Base-by-base conservation (phyloP, 2,329 filamentous ascomycete species). In the Penicillium oxalicum region DNA sequence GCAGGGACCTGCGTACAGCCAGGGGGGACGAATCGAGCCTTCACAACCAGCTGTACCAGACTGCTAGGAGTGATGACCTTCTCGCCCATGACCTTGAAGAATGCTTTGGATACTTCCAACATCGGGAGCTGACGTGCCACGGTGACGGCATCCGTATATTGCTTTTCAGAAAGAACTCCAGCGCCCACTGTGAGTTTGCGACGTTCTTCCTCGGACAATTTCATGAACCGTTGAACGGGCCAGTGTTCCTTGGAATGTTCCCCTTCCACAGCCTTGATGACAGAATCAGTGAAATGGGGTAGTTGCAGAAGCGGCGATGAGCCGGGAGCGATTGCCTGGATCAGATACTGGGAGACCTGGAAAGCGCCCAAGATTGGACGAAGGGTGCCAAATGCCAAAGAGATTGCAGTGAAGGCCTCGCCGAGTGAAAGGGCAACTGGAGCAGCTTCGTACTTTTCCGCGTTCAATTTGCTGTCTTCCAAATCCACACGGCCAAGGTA, bases 21-120 rank as follows among this genome's bases (percentile, higher is more conserved):
- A 4, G 93, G 91, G 5, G 93, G 93, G 41, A 97, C 84, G 64
- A 97, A 87, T 48, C 93, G 89, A 29, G 87, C 90, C 76, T 98
- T 98, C 66, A 98, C 83, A 44, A 98, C 89, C 28, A 98, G 84
- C 53, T 91, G 91, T 24, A 97, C 91, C 34, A 98, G 80, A 48
- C 90, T 95, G 50, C 87, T 88, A 5, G 93, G 91, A 29, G 91
- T 95, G 63, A 98, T 88, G 68, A 86, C 87, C 57, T 87, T 88
- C 73, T 98, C 94, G 65, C 93, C 93, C 45, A 89, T 85, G 40
- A 98, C 94, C 77, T 98, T 98, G 82, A 98, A 98, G 73, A 95
- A 98, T 6, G 90, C 88, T 73, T 90, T 94, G 63, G 89, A 88
- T 9, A 98, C 83, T 49, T 87, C 81, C 47, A 98, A 77, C 55